Conservation (phyloP, 352 stramenopile genomes). For the Pythium graminicola region DNA sequence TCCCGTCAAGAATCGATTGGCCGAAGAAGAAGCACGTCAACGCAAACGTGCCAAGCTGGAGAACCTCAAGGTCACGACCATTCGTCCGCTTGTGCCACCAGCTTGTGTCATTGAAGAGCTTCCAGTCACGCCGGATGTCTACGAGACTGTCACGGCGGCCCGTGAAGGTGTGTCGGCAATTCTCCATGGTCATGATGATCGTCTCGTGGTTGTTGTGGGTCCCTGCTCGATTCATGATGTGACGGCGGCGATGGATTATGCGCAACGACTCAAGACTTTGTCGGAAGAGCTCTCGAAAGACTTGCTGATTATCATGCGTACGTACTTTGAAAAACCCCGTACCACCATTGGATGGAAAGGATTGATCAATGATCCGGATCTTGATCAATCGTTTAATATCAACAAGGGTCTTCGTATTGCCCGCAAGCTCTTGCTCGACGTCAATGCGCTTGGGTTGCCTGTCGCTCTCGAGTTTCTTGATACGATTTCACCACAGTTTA, state of each 20-base stretch:
- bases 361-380: constrained; percentile 88
- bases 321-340: constrained; percentile 90
- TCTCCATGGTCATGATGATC: constrained; percentile 74
- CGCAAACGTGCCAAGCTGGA: constrained; percentile 64
- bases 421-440: constrained; percentile 72
- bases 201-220: constrained; percentile 76
- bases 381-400: constrained; percentile 88
- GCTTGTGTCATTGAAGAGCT: constrained; percentile 84
- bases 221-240: constrained; percentile 89
- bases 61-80: constrained; percentile 69
- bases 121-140: constrained; percentile 66
- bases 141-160: constrained; percentile 71
- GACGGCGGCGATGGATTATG: constrained; percentile 81
- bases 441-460: constrained; percentile 84
- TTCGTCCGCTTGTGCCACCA: constrained; percentile 81
- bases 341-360: constrained; percentile 89
- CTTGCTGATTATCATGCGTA: constrained; percentile 85
- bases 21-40: constrained; percentile 28
- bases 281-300: constrained; percentile 75
- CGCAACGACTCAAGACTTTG: constrained; percentile 56
- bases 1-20: constrained; percentile 14
- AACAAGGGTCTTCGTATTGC: constrained; percentile 86
- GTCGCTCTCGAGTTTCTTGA: constrained; percentile 86
- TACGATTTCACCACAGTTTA: constrained; percentile 89
- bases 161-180: constrained; percentile 71